Conservation (phyloP, 192 early-diverging fungal genomes). For the Umbelopsis sp. region DNA sequence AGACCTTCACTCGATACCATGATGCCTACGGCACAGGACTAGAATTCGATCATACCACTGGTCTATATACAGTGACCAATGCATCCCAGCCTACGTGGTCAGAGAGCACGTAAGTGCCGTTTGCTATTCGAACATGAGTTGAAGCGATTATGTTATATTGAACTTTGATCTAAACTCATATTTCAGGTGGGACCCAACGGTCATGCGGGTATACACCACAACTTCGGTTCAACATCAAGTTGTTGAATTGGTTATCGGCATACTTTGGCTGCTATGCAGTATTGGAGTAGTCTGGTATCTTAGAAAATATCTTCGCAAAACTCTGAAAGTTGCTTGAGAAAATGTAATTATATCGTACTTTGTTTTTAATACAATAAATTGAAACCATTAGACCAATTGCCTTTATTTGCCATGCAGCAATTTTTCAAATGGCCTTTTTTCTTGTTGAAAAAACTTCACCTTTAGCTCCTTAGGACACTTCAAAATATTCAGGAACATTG, state of each 20-base stretch:
- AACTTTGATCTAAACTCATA: not conserved
- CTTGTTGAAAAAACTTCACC: too few relatives aligned
- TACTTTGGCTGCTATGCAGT: conserved; percentile 40
- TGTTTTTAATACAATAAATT: too few relatives aligned
- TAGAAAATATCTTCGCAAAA: conserved; percentile 38
- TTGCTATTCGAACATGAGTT: not conserved
- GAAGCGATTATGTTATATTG: not conserved
- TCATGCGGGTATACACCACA: conserved; percentile 45
- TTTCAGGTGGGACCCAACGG: conserved; percentile 49
- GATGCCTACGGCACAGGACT: conserved; percentile 56
- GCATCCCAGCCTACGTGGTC: conserved; percentile 50
- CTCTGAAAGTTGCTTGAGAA: conserved; percentile 36
- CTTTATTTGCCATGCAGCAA: too few relatives aligned
- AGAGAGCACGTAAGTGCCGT: conserved; percentile 56
- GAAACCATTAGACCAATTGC: too few relatives aligned
- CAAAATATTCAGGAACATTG: too few relatives aligned
- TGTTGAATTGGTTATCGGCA: conserved; percentile 46
- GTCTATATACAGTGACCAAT: conserved; percentile 41
- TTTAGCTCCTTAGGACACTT: too few relatives aligned
- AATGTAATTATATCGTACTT: not conserved
- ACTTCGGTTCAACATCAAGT: conserved; percentile 42
- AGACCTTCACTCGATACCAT: conserved; percentile 55
- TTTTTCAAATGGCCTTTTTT: too few relatives aligned
- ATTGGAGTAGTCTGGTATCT: conserved; percentile 35
- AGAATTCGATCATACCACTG: conserved; percentile 37